phyloP scores from a whole-genome alignment of 139 green algal genomes.

The Dunaliella primolecta region DNA sequence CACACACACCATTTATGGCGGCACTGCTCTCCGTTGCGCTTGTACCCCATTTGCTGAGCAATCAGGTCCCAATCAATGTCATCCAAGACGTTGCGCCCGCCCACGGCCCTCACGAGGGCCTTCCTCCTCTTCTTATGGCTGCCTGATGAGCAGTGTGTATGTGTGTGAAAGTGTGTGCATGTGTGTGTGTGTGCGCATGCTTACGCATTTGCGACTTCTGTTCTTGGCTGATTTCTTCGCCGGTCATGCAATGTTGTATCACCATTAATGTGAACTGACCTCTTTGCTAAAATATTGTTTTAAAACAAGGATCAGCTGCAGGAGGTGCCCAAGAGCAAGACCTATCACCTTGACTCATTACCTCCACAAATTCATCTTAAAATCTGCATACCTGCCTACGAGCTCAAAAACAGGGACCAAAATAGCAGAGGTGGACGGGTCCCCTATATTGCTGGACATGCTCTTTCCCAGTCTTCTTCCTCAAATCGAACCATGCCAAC shows the following conservation, averaged over 20 bases:
- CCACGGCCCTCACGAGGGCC: neutral
- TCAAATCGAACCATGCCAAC: too few species aligned
- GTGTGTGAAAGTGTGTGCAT: neutral
- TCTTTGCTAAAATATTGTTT: neutral
- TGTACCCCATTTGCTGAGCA: slow-evolving; percentile 12
- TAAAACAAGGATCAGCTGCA: too few species aligned
- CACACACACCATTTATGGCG: slow-evolving; percentile 8
- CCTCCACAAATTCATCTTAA: neutral
- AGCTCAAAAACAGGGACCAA: too few species aligned
- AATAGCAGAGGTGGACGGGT: too few species aligned
- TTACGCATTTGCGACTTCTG: neutral
- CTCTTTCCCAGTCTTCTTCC: too few species aligned
- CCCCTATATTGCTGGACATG: too few species aligned
- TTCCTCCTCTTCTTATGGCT: neutral
- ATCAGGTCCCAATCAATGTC: slow-evolving; percentile 64
- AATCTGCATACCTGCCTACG: too few species aligned
- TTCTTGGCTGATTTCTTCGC: too few species aligned
- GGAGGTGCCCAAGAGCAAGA: too few species aligned
- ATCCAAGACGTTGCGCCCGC: slow-evolving; percentile 51
- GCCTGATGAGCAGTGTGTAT: neutral
- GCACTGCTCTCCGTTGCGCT: neutral
- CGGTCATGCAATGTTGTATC: too few species aligned
- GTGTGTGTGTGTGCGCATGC: neutral
- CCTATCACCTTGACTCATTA: neutral
- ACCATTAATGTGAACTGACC: neutral